phyloP scores from a whole-genome alignment of 169 alveolate species.

The Plasmodium vivax region DNA sequence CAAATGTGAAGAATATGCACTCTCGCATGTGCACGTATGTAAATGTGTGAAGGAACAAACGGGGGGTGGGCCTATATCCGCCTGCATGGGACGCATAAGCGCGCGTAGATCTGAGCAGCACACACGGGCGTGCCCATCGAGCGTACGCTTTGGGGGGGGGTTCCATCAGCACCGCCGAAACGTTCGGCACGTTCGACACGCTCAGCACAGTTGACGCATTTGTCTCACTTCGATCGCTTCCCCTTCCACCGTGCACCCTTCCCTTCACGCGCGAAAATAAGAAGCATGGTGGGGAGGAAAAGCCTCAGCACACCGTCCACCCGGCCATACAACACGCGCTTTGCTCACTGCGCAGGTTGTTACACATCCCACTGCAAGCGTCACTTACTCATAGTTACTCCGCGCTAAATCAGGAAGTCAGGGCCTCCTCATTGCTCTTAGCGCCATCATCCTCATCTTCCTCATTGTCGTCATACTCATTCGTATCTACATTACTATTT shows the following conservation, averaged over 20 bases:
- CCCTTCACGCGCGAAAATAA: neutral
- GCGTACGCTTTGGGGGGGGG: neutral
- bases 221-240: neutral
- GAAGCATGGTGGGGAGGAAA: neutral
- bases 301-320: neutral
- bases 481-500: slow-evolving; percentile 69
- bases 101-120: neutral
- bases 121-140: neutral
- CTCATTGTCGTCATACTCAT: slow-evolving; percentile 85
- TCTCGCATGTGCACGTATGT: neutral
- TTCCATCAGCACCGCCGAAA: neutral
- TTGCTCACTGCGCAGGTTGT: neutral
- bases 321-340: neutral
- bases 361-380: neutral
- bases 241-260: neutral
- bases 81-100: neutral
- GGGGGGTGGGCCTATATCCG: neutral
- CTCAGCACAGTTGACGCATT: neutral
- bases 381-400: neutral
- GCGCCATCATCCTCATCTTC: slow-evolving; percentile 83
- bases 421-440: slow-evolving; percentile 78
- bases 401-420: slow-evolving; percentile 39
- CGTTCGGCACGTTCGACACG: neutral
- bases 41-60: neutral
- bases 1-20: neutral